Evolutionary conservation across 2,329 filamentous ascomycete genomes (phyloP).

Genomic region (Ramularia collo-cygni): DNA sequence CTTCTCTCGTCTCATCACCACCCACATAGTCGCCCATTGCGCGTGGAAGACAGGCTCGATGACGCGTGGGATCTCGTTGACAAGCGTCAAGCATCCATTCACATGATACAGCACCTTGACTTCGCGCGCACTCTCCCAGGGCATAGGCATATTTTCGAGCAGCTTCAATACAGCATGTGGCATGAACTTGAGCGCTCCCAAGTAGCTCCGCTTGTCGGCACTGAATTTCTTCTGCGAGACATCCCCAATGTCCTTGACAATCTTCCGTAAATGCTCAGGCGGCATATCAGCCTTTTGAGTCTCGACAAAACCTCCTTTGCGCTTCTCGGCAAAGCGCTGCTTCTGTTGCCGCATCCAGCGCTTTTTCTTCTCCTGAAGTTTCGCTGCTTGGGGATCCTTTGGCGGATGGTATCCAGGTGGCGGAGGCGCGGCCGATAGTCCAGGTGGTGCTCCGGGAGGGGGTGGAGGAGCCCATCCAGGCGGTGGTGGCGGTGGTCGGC

Average conservation of each 20-base stretch:
- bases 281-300: slow-evolving; percentile 99
- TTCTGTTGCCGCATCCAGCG: slow-evolving; percentile 92
- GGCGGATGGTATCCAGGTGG: slow-evolving; percentile 79
- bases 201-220: slow-evolving; percentile 94
- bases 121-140: slow-evolving; percentile 92
- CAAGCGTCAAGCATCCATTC: slow-evolving; percentile 91
- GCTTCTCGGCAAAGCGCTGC: slow-evolving; percentile 92
- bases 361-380: slow-evolving; percentile 98
- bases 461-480: slow-evolving; percentile 54
- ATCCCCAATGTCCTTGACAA: slow-evolving; percentile 96
- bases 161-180: slow-evolving; percentile 96
- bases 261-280: slow-evolving; percentile 95
- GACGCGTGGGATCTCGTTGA: slow-evolving; percentile 93
- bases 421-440: slow-evolving; percentile 54
- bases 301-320: slow-evolving; percentile 92
- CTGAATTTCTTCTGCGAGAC: slow-evolving; percentile 99
- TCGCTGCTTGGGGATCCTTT: slow-evolving; percentile 76
- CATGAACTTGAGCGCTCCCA: slow-evolving; percentile 98
- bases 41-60: slow-evolving; percentile 97
- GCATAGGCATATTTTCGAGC: slow-evolving; percentile 99
- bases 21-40: slow-evolving; percentile 99
- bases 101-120: slow-evolving; percentile 98
- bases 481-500: slow-evolving; percentile 60
- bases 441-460: slow-evolving; percentile 44
- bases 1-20: slow-evolving; percentile 96